Evolutionary conservation across 2,329 filamentous ascomycete species (phyloP).

Genomic region (Penicillium palitans): DNA sequence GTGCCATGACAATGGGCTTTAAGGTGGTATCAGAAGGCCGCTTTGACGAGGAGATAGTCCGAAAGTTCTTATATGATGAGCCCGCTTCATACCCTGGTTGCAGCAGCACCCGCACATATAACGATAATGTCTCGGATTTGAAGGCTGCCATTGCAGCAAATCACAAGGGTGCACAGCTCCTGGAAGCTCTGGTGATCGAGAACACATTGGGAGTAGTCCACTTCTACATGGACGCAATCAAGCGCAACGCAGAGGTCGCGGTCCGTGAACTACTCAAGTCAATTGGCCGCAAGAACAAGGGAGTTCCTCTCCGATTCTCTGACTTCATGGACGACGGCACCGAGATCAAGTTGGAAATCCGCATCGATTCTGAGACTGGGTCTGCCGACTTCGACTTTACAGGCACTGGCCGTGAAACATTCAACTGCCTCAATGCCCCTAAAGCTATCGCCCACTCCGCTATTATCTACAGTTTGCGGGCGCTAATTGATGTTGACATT

Average conservation of each 20-base stretch:
- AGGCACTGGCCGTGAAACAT: conserved; percentile 65
- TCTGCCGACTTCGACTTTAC: conserved; percentile 71
- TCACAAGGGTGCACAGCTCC: conserved; percentile 41
- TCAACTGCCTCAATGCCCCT: conserved; percentile 72
- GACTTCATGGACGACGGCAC: conserved; percentile 83
- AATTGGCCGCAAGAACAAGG: conserved; percentile 54
- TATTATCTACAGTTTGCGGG: conserved; percentile 58
- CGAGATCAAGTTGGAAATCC: conserved; percentile 68
- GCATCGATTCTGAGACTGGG: conserved; percentile 72
- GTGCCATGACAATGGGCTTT: conserved; percentile 56
- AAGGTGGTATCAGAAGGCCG: conserved; percentile 71
- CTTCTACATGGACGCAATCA: conserved; percentile 49
- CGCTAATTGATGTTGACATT: conserved; percentile 73
- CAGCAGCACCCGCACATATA: conserved; percentile 66
- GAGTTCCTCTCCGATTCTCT: conserved; percentile 58
- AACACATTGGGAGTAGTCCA: conserved; percentile 38
- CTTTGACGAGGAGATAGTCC: conserved; percentile 72
- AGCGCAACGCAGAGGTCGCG: conserved; percentile 71
- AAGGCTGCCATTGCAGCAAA: conserved; percentile 51
- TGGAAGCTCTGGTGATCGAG: conserved; percentile 39
- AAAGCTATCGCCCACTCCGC: conserved; percentile 69
- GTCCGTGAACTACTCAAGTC: conserved; percentile 55
- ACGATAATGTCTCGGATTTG: conserved; percentile 48
- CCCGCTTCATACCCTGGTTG: conserved; percentile 71
- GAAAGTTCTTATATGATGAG: conserved; percentile 65